Evolutionary conservation across 306 rosid genomes (phyloP), one percentile per base, ranked within the genome.

Genomic region (Lagenaria siceraria): DNA sequence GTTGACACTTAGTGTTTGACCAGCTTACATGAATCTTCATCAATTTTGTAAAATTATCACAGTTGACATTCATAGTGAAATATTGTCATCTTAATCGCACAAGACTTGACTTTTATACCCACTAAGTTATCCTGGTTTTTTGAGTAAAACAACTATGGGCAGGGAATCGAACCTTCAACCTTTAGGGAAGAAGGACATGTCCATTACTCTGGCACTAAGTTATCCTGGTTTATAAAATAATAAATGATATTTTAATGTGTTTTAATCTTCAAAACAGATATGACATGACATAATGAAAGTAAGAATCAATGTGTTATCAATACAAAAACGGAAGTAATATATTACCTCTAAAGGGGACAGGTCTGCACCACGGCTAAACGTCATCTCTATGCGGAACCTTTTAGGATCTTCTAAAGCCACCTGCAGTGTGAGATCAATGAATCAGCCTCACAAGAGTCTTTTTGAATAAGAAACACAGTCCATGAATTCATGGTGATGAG

Each of bases 331-430:
- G 21, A 52, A 78, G 18, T 74, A 75, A 74, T 72, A 80, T 72
- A 80, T 86, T 92, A 95, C 99, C 99, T 92, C 87, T 82, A 95
- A 78, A 19, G 97, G 97, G 61, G 92, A 90, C 79, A 95, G 87
- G 87, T 95, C 99, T 21, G 99, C 97, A 66, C 99, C 99, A 31
- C 97, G 96, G 85, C 99, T 95, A 72, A 86, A 95, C 46, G 97
- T 89, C 88, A 95, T 76, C 82, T 95, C 99, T 55, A 95, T 74
- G 22, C 97, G 97, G 82, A 87, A 92, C 85, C 89, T 85, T 86
- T 80, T 86, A 40, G 99, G 92, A 83, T 95, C 97, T 81, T 95
- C 97, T 78, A 90, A 81, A 72, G 92, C 82, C 64, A 92, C 97
- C 99, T 95, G 91, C 84, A 66, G 74, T 62, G 77, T 88, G 81